These are phyloP conservation scores for Trametes maxima DNA, from an alignment of 768 basidiomycete genomes.

Conservation along the genomic window DNA sequence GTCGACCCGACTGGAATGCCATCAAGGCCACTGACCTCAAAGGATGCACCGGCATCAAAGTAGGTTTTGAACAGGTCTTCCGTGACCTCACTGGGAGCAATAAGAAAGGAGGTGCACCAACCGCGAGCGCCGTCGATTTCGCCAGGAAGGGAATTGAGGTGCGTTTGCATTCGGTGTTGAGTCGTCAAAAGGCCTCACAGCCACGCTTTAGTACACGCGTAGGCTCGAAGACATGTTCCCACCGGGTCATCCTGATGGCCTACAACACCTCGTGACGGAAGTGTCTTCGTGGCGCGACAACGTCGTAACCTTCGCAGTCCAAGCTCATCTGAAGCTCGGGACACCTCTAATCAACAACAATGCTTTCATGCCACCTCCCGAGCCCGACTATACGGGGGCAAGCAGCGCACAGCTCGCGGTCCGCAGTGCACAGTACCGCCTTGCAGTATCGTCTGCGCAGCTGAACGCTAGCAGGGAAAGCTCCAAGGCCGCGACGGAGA, in stretches of 20 bases:
- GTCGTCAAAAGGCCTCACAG: neutral
- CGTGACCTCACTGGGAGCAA: neutral
- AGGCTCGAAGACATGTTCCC: neutral
- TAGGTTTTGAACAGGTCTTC: neutral
- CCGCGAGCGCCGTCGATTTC: neutral
- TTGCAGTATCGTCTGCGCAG: neutral
- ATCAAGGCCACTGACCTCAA: neutral
- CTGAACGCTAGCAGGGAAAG: slow-evolving; percentile 2
- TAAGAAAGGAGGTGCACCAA: neutral
- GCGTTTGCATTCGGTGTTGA: neutral
- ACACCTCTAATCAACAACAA: neutral
- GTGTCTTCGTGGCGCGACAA: slow-evolving; percentile 3
- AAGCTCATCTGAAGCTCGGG: neutral
- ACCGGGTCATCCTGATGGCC: neutral
- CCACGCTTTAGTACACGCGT: neutral
- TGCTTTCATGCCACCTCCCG: neutral
- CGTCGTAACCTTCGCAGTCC: neutral
- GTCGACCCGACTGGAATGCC: neutral
- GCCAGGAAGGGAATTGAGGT: neutral
- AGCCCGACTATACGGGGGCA: neutral
- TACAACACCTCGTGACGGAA: neutral
- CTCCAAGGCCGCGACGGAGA: neutral
- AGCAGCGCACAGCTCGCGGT: neutral
- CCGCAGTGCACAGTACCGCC: neutral
- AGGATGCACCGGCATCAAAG: neutral